phyloP scores from a whole-genome alignment of 2,329 filamentous ascomycete genomes.

The Phoma sp. region DNA sequence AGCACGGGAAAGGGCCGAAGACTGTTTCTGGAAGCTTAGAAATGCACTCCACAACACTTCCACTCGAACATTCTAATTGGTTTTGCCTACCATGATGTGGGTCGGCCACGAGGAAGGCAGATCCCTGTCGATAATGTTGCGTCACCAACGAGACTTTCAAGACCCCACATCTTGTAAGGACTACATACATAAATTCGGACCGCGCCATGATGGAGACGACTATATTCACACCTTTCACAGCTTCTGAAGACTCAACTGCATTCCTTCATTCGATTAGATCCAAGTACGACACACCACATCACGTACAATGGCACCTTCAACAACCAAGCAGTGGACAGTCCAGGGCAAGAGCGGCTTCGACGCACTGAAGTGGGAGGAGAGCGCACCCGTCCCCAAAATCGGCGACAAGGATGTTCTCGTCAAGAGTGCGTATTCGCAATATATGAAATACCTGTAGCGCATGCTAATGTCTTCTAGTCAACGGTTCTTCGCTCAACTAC shows the following conservation, averaged over 20 bases:
- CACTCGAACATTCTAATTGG: not conserved
- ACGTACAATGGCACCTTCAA: constrained; percentile 50
- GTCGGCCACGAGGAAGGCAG: constrained; percentile 3
- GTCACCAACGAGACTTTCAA: constrained; percentile 23
- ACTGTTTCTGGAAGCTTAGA: constrained; percentile 14
- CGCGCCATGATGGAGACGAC: not conserved
- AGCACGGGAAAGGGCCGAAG: constrained; percentile 3
- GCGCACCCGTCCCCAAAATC: constrained; percentile 63
- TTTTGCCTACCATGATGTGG: not conserved
- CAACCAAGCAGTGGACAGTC: constrained; percentile 66
- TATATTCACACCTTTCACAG: not conserved
- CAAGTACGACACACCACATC: not conserved
- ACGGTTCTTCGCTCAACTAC: constrained; percentile 58
- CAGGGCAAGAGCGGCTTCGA: constrained; percentile 66
- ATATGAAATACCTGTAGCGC: not conserved
- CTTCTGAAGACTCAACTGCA: not conserved
- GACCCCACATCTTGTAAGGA: constrained; percentile 25
- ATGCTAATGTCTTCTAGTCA: constrained; percentile 45
- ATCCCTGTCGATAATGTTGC: constrained; percentile 26
- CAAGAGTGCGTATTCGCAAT: constrained; percentile 55
- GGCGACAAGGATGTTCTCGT: constrained; percentile 77
- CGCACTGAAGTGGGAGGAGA: constrained; percentile 63
- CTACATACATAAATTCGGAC: constrained; percentile 16
- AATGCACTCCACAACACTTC: constrained; percentile 12
- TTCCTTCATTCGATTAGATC: not conserved